Conservation (phyloP, 2,329 filamentous ascomycete species). For the Aspergillus tanneri region DNA sequence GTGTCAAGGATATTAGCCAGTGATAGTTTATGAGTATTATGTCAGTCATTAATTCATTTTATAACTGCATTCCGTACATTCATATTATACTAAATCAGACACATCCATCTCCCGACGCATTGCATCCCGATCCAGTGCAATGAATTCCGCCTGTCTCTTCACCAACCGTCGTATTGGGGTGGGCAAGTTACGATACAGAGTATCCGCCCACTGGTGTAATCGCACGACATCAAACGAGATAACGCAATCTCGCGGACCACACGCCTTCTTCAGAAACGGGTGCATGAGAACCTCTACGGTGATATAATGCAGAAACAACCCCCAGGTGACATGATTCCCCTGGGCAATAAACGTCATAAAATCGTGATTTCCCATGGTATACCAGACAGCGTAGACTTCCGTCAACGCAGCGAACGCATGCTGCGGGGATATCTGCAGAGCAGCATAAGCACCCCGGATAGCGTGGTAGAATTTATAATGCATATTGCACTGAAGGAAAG, state of each 20-base stretch:
- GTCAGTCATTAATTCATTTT: no score
- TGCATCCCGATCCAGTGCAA: slow-evolving; percentile 3
- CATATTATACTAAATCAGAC: no score
- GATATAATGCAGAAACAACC: slow-evolving; percentile 51
- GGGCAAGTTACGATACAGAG: slow-evolving; percentile 36
- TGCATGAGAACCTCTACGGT: slow-evolving; percentile 46
- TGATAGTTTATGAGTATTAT: no score
- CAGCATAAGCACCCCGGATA: slow-evolving; percentile 23
- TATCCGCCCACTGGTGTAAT: slow-evolving; percentile 42
- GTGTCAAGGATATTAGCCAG: no score
- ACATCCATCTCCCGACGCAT: no score
- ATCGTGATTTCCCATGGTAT: slow-evolving; percentile 39
- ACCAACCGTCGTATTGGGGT: slow-evolving; percentile 34
- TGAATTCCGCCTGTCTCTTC: slow-evolving; percentile 26
- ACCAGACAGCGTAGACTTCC: slow-evolving; percentile 43
- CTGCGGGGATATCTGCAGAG: slow-evolving; percentile 14
- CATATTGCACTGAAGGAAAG: slow-evolving; percentile 35
- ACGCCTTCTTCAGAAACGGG: slow-evolving; percentile 17
- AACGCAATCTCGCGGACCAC: slow-evolving; percentile 8
- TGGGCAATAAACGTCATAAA: slow-evolving; percentile 48
- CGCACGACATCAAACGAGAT: slow-evolving; percentile 11
- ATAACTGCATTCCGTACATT: no score
- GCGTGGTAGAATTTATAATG: slow-evolving; percentile 22
- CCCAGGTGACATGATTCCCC: slow-evolving; percentile 42
- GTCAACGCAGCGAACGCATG: slow-evolving; percentile 44